Evolutionary conservation across 2,329 filamentous ascomycete genomes (phyloP).

Genomic region (Dichotomopilus funicola): DNA sequence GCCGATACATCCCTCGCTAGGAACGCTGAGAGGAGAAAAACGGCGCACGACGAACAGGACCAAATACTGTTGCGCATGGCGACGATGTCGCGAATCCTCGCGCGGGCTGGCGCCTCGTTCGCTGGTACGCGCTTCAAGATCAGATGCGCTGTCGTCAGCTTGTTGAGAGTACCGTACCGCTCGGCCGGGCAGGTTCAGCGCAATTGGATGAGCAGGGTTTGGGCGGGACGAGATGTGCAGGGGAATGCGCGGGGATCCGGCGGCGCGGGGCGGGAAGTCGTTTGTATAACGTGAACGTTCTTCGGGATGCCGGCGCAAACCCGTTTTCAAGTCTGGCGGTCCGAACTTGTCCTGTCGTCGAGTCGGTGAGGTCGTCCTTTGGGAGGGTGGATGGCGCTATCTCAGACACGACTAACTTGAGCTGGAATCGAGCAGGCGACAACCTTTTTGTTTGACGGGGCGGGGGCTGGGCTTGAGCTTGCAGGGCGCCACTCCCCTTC

Average conservation of each 20-base stretch:
- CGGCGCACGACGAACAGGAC: constrained; percentile 24
- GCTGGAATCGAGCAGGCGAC: constrained; percentile 13
- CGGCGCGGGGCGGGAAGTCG: background rate
- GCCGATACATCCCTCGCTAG: constrained; percentile 22
- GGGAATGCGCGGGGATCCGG: background rate
- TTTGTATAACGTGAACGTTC: background rate
- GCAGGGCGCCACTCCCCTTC: constrained; percentile 11
- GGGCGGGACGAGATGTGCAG: constrained; percentile 1
- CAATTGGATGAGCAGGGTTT: constrained; percentile 3
- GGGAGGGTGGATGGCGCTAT: background rate
- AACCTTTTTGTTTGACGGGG: constrained; percentile 16
- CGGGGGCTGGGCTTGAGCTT: constrained; percentile 16
- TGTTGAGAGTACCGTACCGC: constrained; percentile 9
- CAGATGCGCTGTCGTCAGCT: background rate
- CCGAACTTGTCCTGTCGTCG: background rate
- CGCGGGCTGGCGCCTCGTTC: background rate
- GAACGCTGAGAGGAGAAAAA: constrained; percentile 22
- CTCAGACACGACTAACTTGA: background rate
- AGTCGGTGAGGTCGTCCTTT: background rate
- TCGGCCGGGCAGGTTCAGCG: background rate
- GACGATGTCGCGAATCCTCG: background rate
- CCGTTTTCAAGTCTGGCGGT: no score
- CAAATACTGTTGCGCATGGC: constrained; percentile 23
- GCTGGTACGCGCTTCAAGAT: background rate
- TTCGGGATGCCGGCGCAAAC: background rate